Conservation (phyloP, 2,329 filamentous ascomycete species). For the Cylindrodendrum hubeiense region DNA sequence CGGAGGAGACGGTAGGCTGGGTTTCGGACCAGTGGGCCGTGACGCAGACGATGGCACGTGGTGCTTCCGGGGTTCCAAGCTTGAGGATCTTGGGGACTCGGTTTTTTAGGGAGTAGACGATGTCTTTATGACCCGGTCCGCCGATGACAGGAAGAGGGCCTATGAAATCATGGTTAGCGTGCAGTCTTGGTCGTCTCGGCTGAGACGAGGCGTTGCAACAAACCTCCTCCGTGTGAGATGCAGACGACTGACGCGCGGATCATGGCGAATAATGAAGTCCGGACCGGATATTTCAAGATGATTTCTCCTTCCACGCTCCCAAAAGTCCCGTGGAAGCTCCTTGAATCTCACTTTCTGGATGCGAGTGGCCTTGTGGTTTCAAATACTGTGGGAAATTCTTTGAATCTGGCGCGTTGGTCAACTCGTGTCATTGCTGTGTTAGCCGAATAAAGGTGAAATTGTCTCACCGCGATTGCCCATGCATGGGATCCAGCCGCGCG, state of each 20-base stretch:
- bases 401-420: neutral
- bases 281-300: neutral
- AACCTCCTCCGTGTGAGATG: neutral
- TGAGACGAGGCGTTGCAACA: neutral
- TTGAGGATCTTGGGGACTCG: conserved; percentile 3
- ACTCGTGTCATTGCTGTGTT: neutral
- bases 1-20: neutral
- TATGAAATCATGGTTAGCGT: neutral
- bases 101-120: neutral
- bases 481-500: neutral
- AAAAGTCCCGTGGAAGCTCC: neutral
- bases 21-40: neutral
- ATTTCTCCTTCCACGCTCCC: neutral
- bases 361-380: neutral
- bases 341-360: neutral
- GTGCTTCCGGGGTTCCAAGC: neutral
- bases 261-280: neutral
- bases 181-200: neutral
- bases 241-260: neutral
- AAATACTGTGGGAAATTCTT: neutral
- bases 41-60: neutral
- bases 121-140: neutral
- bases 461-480: neutral
- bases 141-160: neutral
- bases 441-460: too few species aligned